Evolutionary conservation across 2,329 filamentous ascomycete genomes (phyloP).

Genomic region (Pyricularia sp.): DNA sequence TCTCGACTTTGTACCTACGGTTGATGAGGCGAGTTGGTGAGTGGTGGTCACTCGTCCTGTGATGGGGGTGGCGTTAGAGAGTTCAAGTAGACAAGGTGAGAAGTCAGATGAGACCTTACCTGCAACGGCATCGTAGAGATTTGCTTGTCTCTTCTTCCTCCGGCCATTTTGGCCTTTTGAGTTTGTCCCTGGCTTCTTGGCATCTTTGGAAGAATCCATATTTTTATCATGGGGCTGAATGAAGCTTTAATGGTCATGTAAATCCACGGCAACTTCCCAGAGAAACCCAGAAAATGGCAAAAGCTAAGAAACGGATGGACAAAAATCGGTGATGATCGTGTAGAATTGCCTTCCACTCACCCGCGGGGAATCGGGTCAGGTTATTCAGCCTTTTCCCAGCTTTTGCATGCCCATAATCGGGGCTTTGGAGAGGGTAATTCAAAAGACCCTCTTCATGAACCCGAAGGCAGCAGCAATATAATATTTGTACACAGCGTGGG

Average conservation of each 20-base stretch:
- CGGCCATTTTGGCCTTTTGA: not conserved
- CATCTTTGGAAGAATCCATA: not conserved
- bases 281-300: not conserved
- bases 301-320: not conserved
- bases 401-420: not conserved
- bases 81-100: not conserved
- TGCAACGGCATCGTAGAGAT: conserved; percentile 65
- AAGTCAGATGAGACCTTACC: conserved; percentile 32
- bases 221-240: not conserved
- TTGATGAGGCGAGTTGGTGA: conserved; percentile 14
- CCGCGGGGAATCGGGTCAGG: not conserved
- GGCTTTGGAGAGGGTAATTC: not conserved
- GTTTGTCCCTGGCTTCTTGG: not conserved
- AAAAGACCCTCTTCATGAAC: not conserved
- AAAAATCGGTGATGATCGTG: not conserved
- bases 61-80: not conserved
- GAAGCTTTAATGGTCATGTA: not conserved
- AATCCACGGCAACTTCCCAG: not conserved
- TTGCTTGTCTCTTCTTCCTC: conserved; percentile 30
- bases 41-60: conserved; percentile 26
- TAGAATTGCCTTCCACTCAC: too few relatives aligned
- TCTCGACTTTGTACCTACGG: not conserved
- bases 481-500: not conserved
- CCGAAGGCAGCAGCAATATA: not conserved
- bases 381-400: not conserved